Evolutionary conservation across 2,329 filamentous ascomycete species (phyloP).

Genomic region (Leptographium lundbergii): DNA sequence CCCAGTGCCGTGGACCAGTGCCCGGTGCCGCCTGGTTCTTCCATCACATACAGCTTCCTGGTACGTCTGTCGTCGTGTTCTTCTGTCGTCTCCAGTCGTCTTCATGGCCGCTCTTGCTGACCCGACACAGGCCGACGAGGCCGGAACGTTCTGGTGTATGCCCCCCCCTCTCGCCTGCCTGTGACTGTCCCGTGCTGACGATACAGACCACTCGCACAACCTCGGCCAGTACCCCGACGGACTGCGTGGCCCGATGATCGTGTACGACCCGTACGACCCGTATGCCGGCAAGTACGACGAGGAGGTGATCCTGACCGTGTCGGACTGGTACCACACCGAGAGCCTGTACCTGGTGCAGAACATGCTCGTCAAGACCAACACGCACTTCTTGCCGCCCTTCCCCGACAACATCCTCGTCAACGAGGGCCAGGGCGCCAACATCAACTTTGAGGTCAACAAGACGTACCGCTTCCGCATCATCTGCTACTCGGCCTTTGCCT

Average conservation of each 20-base stretch:
- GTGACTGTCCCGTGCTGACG: background rate
- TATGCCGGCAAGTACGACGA: constrained; percentile 41
- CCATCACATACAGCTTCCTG: constrained; percentile 39
- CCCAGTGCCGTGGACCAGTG: constrained; percentile 41
- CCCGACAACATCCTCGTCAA: constrained; percentile 29
- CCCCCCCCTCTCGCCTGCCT: background rate
- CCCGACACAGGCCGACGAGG: constrained; percentile 23
- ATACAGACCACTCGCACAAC: constrained; percentile 46
- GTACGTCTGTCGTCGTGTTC: no score
- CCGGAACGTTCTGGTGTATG: constrained; percentile 36
- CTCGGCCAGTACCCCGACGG: constrained; percentile 55
- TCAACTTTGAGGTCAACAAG: constrained; percentile 27
- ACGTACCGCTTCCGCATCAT: constrained; percentile 35
- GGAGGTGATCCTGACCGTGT: constrained; percentile 43
- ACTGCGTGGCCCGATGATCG: constrained; percentile 47
- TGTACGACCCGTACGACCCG: constrained; percentile 43
- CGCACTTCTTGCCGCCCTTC: constrained; percentile 25
- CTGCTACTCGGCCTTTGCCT: constrained; percentile 30
- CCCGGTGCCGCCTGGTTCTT: constrained; percentile 35
- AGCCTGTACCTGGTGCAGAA: constrained; percentile 22
- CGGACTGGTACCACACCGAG: constrained; percentile 31
- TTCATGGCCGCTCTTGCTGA: no score
- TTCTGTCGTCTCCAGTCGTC: no score
- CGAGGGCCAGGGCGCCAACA: constrained; percentile 24
- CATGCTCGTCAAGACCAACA: constrained; percentile 29